Evolutionary conservation across 2,329 filamentous ascomycete species (phyloP).

Genomic region (Phyllosticta capitalensis): DNA sequence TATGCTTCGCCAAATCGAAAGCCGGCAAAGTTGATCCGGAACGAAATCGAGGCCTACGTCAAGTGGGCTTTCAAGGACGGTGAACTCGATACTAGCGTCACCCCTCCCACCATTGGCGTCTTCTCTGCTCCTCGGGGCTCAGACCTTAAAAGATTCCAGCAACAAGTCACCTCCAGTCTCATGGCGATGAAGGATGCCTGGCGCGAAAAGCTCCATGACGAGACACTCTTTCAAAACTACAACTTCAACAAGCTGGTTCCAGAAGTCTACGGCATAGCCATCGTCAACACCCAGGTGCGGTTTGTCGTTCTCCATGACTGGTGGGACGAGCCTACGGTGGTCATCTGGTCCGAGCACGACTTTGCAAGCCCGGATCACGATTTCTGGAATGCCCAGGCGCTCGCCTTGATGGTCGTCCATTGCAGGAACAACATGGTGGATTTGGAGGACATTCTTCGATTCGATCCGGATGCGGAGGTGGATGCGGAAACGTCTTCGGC

Average conservation of each 20-base stretch:
- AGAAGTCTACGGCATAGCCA: conserved; percentile 39
- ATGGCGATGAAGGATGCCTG: conserved; percentile 35
- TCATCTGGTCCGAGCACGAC: conserved; percentile 44
- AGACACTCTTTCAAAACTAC: neutral
- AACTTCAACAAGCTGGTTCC: conserved; percentile 8
- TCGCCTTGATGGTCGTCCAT: conserved; percentile 47
- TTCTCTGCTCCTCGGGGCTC: conserved; percentile 33
- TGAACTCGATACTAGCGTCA: conserved; percentile 27
- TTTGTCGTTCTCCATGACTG: conserved; percentile 43
- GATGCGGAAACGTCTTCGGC: neutral
- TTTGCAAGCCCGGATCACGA: conserved; percentile 44
- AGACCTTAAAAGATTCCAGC: conserved; percentile 14
- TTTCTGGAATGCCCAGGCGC: conserved; percentile 50
- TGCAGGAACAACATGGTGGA: conserved; percentile 41
- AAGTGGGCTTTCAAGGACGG: conserved; percentile 46
- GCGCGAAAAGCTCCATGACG: conserved; percentile 27
- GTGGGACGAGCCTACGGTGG: conserved; percentile 27
- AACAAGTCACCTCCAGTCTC: conserved; percentile 35
- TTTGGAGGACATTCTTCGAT: conserved; percentile 28
- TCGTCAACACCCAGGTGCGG: conserved; percentile 43
- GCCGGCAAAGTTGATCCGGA: conserved; percentile 30
- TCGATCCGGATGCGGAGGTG: neutral
- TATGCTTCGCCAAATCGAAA: conserved; percentile 20
- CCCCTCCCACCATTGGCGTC: conserved; percentile 38
- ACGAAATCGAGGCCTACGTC: conserved; percentile 38